These are phyloP conservation scores for Aphanomyces euteiches DNA, from an alignment of 352 stramenopile species.

Conservation along the genomic window DNA sequence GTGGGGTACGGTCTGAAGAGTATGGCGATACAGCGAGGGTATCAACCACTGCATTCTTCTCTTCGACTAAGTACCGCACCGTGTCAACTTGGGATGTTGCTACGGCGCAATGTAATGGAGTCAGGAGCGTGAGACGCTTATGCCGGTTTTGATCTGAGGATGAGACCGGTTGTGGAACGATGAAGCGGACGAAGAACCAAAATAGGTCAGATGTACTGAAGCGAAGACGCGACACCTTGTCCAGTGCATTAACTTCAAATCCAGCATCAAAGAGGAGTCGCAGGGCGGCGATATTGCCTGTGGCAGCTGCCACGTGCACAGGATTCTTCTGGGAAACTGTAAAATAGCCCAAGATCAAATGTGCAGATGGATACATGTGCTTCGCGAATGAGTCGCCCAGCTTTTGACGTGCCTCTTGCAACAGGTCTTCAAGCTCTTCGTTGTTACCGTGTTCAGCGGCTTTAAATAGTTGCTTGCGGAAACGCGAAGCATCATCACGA, in stretches of 20 bases:
- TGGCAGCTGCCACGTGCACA: slow-evolving; percentile 77
- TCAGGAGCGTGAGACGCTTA: slow-evolving; percentile 65
- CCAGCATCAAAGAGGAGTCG: slow-evolving; percentile 54
- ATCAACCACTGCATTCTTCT: slow-evolving; percentile 70
- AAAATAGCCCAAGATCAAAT: slow-evolving; percentile 66
- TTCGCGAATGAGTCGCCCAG: slow-evolving; percentile 53
- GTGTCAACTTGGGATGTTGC: slow-evolving; percentile 67
- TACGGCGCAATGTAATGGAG: slow-evolving; percentile 72
- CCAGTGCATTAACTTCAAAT: slow-evolving; percentile 67
- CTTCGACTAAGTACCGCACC: slow-evolving; percentile 63
- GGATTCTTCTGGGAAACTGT: slow-evolving; percentile 78
- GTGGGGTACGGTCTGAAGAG: slow-evolving; percentile 60
- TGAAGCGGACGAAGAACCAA: slow-evolving; percentile 69
- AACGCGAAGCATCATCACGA: slow-evolving; percentile 36
- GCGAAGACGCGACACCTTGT: slow-evolving; percentile 76
- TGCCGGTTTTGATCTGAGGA: slow-evolving; percentile 56
- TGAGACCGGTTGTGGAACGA: slow-evolving; percentile 67
- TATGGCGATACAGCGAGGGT: slow-evolving; percentile 71
- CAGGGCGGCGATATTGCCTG: slow-evolving; percentile 72
- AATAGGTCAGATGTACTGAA: slow-evolving; percentile 78
- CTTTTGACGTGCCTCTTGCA: slow-evolving; percentile 51
- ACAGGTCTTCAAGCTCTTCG: slow-evolving; percentile 48
- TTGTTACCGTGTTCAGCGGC: slow-evolving; percentile 66
- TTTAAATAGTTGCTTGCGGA: slow-evolving; percentile 70
- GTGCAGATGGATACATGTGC: slow-evolving; percentile 63